Base-by-base conservation (phyloP, 1,139 yeast genomes). In the Kazachstania sp. region DNA sequence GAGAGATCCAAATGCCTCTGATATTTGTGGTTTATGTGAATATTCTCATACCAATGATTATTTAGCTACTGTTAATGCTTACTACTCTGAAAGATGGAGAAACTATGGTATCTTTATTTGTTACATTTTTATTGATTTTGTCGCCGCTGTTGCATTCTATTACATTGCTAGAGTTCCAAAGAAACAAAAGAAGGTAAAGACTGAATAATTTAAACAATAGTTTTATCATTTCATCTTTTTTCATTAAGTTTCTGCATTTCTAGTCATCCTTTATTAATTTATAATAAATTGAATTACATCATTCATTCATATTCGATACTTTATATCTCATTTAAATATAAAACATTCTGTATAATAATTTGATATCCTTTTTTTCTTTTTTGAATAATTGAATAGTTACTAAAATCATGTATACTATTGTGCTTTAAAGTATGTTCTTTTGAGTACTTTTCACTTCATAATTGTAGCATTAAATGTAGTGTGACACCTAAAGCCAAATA, bases 101-200 rank as follows among this genome's bases (percentile, higher is more conserved):
- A 77, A 83, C 62, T 72, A 72, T 53, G 92, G 92, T 62, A 73
- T 81, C 48, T 75, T 77, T 54, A 53, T 63, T 37, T 57, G 59
- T 41, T 65, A 47, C 49, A 64, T 65, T 55, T 66, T 66, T 36
- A 70, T 84, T 63, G 81, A 85, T 61, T 68, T 77, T 44, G 49
- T 64, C 37, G 71, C 70, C 26, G 75, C 83, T 11, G 60, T 82
- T 29, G 63, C 74, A 60, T 67, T 84, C 48, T 86, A 84, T 68
- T 86, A 86, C 81, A 65, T 83, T 44, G 78, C 79, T n/a, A 79
- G 95, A 70, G 95, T 85, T 49, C 95, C 95, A 52, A 68, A 68
- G 39, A 45, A 38, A 30, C 35, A 39, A 29, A 39, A 39, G 26
- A 39, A 39, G 29, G 28, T 39, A 39, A 39, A 39, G 35, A 26